Percentiles rank a stretch among this genome's conserved stretches.
Conservation (phyloP, 768 basidiomycete species). For the Guyanaporus albipodus region DNA sequence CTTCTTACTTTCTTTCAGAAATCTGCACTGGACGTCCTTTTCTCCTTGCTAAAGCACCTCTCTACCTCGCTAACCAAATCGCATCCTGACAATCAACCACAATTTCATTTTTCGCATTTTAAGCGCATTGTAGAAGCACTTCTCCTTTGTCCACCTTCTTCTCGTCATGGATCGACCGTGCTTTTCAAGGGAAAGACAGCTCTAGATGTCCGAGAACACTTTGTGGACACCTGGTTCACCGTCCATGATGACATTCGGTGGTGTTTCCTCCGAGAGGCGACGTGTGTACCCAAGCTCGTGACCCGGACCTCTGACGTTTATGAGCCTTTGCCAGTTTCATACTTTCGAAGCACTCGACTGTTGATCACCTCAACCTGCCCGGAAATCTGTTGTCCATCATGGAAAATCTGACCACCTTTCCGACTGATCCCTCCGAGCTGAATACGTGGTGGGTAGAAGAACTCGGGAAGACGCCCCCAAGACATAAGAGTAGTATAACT, state of each 20-base stretch:
- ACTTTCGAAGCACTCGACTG: conserved; percentile 26
- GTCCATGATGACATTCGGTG: conserved; percentile 82
- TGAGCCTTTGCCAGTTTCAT: conserved; percentile 12
- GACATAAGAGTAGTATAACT: conserved; percentile 41
- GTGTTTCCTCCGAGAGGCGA: conserved; percentile 82
- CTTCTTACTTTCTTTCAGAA: conserved; percentile 38
- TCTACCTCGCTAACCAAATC: conserved; percentile 58
- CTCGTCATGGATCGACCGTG: conserved; percentile 20
- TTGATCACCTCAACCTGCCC: conserved; percentile 36
- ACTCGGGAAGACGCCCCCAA: conserved; percentile 54
- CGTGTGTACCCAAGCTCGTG: conserved; percentile 39
- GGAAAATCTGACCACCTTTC: conserved; percentile 68
- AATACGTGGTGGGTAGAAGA: conserved; percentile 79
- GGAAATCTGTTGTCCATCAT: conserved; percentile 62
- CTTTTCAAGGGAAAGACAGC: conserved; percentile 41
- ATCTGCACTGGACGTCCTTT: conserved; percentile 68
- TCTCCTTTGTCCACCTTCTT: conserved; percentile 57
- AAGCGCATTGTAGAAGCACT: conserved; percentile 58
- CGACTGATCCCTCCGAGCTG: conserved; percentile 62
- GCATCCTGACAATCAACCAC: conserved; percentile 44
- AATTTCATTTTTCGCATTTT: conserved; percentile 68
- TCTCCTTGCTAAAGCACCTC: conserved; percentile 73
- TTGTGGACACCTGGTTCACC: conserved; percentile 70
- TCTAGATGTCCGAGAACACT: conserved; percentile 56
- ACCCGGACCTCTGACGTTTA: not conserved